These are phyloP conservation scores for Odontarrhena argentea DNA, from an alignment of 345 rosid genomes.

Conservation along the genomic window DNA sequence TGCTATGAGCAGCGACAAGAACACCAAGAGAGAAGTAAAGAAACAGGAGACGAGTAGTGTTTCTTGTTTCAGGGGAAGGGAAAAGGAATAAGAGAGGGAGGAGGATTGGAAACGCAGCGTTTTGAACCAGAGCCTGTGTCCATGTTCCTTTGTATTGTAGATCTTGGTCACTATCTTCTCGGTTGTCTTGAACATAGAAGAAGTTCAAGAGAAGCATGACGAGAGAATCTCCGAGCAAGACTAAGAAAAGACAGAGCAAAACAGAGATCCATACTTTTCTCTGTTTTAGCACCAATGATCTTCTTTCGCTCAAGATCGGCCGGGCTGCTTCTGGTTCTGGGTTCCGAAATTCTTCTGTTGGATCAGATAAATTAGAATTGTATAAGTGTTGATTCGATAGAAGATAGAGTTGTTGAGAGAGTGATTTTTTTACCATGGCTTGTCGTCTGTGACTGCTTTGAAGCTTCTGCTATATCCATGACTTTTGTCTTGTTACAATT, in stretches of 20 bases:
- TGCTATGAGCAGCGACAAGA: slow-evolving; percentile 41
- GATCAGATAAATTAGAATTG: neutral
- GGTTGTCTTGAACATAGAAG: slow-evolving; percentile 24
- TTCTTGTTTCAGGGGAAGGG: slow-evolving; percentile 30
- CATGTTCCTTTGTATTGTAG: slow-evolving; percentile 37
- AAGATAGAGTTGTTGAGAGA: neutral
- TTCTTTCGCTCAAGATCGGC: slow-evolving; percentile 24
- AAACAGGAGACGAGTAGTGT: slow-evolving; percentile 4
- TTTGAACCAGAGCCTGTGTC: slow-evolving; percentile 32
- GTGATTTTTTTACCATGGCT: slow-evolving; percentile 21
- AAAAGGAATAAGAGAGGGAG: slow-evolving; percentile 31
- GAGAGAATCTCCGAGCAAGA: slow-evolving; percentile 28
- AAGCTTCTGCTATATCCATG: slow-evolving; percentile 28
- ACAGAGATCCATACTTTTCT: slow-evolving; percentile 34
- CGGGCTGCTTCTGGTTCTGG: slow-evolving; percentile 28
- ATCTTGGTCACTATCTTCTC: slow-evolving; percentile 23
- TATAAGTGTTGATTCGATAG: neutral
- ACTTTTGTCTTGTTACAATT: slow-evolving; percentile 7
- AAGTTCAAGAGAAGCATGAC: slow-evolving; percentile 33
- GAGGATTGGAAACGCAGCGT: slow-evolving; percentile 36
- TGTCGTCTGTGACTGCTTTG: slow-evolving; percentile 21
- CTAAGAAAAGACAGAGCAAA: slow-evolving; percentile 25
- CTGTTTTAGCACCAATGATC: slow-evolving; percentile 22
- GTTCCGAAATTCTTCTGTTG: slow-evolving; percentile 25
- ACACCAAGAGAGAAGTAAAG: slow-evolving; percentile 43